Evolutionary conservation across 805 yeast genomes (phyloP).

Genomic region (Suhomyces sp.): DNA sequence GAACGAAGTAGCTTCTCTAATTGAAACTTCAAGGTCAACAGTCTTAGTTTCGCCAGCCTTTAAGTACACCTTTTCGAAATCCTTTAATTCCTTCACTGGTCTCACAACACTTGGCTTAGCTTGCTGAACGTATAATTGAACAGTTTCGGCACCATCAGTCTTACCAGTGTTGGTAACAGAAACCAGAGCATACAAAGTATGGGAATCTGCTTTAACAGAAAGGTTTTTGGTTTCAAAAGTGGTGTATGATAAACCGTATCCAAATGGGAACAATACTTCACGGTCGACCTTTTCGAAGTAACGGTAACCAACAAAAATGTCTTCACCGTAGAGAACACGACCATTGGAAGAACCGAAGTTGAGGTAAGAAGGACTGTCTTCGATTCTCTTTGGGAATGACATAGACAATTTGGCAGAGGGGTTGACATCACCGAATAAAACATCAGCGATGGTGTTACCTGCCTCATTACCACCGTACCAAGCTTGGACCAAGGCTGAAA

Average conservation of each 20-base stretch:
- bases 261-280: constrained; percentile 58
- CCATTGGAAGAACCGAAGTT: constrained; percentile 54
- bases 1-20: constrained; percentile 54
- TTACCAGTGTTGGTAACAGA: constrained; percentile 50
- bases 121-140: constrained; percentile 51
- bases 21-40: constrained; percentile 37
- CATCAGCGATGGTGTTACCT: constrained; percentile 62
- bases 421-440: constrained; percentile 56
- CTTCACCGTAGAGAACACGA: constrained; percentile 60
- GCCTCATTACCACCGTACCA: constrained; percentile 60
- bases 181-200: constrained; percentile 32
- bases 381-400: constrained; percentile 50
- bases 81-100: constrained; percentile 61
- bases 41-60: constrained; percentile 43
- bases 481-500: constrained; percentile 48
- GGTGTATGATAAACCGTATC: constrained; percentile 62
- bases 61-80: constrained; percentile 50
- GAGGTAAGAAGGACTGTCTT: constrained; percentile 58
- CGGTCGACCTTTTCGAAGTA: constrained; percentile 53
- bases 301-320: constrained; percentile 62
- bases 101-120: constrained; percentile 42
- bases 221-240: constrained; percentile 44
- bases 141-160: constrained; percentile 51
- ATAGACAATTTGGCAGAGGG: constrained; percentile 61
- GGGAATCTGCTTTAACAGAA: constrained; percentile 24